A percentile compares a stretch with the other conserved stretches of the same genome.
phyloP scores from a whole-genome alignment of 176 grass and related monocot genomes.

The Aegilops longissima region DNA sequence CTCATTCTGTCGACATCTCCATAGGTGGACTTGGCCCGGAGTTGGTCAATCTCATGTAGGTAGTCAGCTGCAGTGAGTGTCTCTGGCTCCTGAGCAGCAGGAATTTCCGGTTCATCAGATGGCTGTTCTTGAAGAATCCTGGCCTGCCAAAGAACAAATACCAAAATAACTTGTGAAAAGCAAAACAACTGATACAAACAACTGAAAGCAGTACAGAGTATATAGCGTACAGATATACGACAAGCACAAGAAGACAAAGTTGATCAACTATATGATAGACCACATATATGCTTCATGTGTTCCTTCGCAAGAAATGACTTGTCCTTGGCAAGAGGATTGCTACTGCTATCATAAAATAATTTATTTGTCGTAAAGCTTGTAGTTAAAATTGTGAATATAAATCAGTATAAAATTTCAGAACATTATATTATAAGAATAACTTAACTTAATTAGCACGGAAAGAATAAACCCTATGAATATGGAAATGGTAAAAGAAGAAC shows the following conservation, averaged over 20 bases:
- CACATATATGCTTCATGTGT: neutral
- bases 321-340: neutral
- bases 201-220: neutral
- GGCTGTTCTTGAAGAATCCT: conserved; percentile 57
- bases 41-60: conserved; percentile 67
- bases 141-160: conserved; percentile 43
- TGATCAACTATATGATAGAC: neutral
- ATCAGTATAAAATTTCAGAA: neutral
- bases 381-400: neutral
- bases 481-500: neutral
- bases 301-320: neutral
- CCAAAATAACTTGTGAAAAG: conserved; percentile 29
- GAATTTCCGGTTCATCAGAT: conserved; percentile 33
- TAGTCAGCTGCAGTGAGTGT: conserved; percentile 68
- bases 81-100: conserved; percentile 31
- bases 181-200: conserved; percentile 16
- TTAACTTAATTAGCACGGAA: neutral
- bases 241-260: neutral
- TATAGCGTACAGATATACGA: neutral
- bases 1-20: conserved; percentile 81
- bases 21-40: conserved; percentile 47
- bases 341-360: neutral
- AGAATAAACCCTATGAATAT: neutral
- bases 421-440: neutral
- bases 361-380: neutral